Base-by-base conservation (phyloP, 768 basidiomycete species). In the Termitomyces sp. region DNA sequence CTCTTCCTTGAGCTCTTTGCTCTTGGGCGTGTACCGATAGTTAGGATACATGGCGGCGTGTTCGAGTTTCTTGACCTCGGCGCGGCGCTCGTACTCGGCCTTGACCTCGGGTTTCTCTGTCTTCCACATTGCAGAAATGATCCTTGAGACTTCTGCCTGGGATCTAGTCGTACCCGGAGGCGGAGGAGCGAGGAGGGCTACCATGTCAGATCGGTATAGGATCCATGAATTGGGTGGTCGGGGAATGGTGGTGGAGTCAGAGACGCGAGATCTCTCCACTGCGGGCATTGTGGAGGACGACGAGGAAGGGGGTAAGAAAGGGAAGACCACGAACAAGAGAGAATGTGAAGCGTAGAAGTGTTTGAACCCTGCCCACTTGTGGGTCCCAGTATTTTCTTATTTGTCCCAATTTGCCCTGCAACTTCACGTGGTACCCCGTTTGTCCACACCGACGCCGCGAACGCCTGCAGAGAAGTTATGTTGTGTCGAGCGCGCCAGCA, bases 141-240 rank as follows among this genome's bases (percentile, higher is more conserved):
- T 60, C 61, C 81, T 82, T 46, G 89, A 91, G 49, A 91, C 79
- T 18, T 81, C 78, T 4, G 83, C 82, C 67, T 91, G 90, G 6
- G 82, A 78, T 60, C 58, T 73, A 61, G 73, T 72, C 45, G 69
- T 64, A 20, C 70, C 74, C 26, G 69, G 69, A 36, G 62, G 57
- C 26, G 69, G 61, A 42, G 74, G 73, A 18, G 76, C 73, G 52
- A 86, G 68, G 12, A 73, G 68, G 58, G 70, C 72, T 43, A 82
- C 74, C 65, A 81, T 84, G 60, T 83, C 79, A 3, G 87, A 83
- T 42, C 91, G 83, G 70, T 89, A 93, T 16, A 93, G 62, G 58
- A 93, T 93, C 89, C 89, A 93, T 0, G 91, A 85, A 67, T 93
- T 93, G 10, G 86, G 84, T 3, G 91, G 91, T 0, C 91, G 80